A percentile compares a stretch with the other conserved stretches of the same genome.
These are phyloP conservation scores for Mimosa bimucronata DNA, from an alignment of 306 rosid species.

Conservation along the genomic window DNA sequence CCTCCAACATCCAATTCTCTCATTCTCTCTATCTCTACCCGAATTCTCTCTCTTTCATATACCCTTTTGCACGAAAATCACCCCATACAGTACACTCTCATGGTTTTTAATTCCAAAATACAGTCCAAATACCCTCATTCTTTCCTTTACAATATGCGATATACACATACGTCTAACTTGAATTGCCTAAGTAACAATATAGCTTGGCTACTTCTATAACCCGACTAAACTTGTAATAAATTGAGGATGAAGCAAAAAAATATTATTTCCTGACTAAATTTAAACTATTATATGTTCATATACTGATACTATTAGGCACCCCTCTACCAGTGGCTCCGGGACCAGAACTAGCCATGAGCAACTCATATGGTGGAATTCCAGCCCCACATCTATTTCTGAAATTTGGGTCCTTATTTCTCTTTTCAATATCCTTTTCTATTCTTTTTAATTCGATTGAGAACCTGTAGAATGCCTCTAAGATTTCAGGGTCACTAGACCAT, in stretches of 20 bases:
- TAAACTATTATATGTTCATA: conserved; percentile 5
- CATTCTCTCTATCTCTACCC: no score
- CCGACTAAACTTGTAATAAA: no score
- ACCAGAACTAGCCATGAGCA: conserved; percentile 40
- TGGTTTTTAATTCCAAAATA: no score
- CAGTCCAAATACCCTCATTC: no score
- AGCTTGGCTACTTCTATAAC: no score
- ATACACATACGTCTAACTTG: no score
- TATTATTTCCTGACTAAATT: background rate
- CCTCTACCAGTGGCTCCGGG: conserved; percentile 48
- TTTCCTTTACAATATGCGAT: no score
- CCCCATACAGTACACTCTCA: no score
- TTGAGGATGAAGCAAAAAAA: background rate
- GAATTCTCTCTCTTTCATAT: no score
- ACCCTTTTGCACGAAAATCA: no score
- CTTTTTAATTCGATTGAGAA: conserved; percentile 45
- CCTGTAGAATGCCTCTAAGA: conserved; percentile 37
- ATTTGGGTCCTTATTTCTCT: conserved; percentile 37
- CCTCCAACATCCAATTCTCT: no score
- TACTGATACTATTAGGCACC: conserved; percentile 44
- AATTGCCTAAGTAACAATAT: no score
- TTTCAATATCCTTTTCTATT: conserved; percentile 46
- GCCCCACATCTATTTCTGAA: conserved; percentile 49
- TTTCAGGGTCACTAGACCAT: background rate
- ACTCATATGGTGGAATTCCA: conserved; percentile 48